Percentiles rank a stretch among this genome's conserved stretches.
Evolutionary conservation across 1,139 yeast species (phyloP).

Genomic region (Geotrichum carabidarum): DNA sequence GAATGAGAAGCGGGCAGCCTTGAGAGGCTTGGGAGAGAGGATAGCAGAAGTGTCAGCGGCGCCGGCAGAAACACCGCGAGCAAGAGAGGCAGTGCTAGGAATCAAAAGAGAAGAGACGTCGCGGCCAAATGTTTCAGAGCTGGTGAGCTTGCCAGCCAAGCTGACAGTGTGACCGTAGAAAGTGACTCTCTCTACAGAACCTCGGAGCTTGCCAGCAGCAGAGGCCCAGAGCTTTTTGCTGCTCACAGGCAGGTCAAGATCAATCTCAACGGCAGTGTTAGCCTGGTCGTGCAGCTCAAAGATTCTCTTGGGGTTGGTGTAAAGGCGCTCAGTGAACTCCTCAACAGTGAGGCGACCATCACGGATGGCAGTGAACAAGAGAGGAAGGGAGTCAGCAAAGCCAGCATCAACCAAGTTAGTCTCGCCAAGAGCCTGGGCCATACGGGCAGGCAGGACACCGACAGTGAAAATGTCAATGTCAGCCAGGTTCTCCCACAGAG

Average conservation of each 20-base stretch:
- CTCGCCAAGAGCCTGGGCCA: conserved; percentile 62
- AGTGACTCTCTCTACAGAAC: conserved; percentile 84
- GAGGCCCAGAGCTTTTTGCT: conserved; percentile 51
- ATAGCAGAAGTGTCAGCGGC: conserved; percentile 20
- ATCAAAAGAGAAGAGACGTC: conserved; percentile 32
- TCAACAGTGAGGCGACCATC: conserved; percentile 66
- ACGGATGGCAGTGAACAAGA: conserved; percentile 74
- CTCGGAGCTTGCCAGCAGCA: conserved; percentile 49
- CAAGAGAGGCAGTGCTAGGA: conserved; percentile 21
- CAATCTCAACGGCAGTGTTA: conserved; percentile 69
- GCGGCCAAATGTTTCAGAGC: conserved; percentile 54
- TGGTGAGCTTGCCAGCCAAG: conserved; percentile 70
- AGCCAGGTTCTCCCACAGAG: conserved; percentile 71
- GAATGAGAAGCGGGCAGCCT: conserved; percentile 40
- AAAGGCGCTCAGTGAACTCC: conserved; percentile 69
- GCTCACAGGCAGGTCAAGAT: conserved; percentile 63
- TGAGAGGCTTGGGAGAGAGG: conserved; percentile 16
- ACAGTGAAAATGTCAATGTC: conserved; percentile 82
- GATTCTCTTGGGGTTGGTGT: conserved; percentile 75
- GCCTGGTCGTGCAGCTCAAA: conserved; percentile 81
- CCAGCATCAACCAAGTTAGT: conserved; percentile 68
- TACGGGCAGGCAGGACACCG: conserved; percentile 70
- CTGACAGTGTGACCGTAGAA: conserved; percentile 74
- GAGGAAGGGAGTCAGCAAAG: conserved; percentile 72
- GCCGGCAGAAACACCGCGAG: conserved; percentile 17